Evolutionary conservation across 495 filamentous ascomycete genomes (phyloP).

Genomic region (Hypoxylon intermedium): DNA sequence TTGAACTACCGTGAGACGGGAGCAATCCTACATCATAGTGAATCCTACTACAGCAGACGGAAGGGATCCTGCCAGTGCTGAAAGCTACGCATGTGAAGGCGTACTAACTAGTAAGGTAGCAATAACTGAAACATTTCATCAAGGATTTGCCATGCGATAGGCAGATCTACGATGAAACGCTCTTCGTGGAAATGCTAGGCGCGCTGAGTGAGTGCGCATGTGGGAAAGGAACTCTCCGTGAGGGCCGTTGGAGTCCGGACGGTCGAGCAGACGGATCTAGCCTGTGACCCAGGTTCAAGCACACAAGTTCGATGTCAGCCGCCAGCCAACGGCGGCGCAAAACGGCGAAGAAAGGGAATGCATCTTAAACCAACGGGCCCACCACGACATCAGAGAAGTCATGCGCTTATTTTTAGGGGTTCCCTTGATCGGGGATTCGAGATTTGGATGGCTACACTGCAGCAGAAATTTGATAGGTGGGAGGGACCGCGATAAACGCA

Average conservation of each 20-base stretch:
- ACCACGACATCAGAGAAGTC: conserved; percentile 20
- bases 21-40: conserved; percentile 16
- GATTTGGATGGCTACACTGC: conserved; percentile 21
- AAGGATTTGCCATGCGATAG: conserved; percentile 12
- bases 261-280: conserved; percentile 8
- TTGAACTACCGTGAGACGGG: conserved; percentile 25
- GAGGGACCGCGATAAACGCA: conserved; percentile 33
- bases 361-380: conserved; percentile 16
- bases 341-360: conserved; percentile 5
- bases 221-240: not conserved
- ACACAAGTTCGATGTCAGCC: conserved; percentile 8
- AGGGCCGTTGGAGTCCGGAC: not conserved
- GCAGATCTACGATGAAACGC: not conserved
- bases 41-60: conserved; percentile 19
- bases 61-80: conserved; percentile 19
- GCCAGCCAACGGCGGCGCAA: conserved; percentile 14
- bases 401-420: conserved; percentile 31
- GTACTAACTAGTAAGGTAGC: not conserved
- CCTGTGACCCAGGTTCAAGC: conserved; percentile 21
- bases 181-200: not conserved
- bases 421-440: conserved; percentile 12
- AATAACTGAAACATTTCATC: conserved; percentile 17
- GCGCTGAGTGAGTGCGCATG: not conserved
- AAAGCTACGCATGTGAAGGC: conserved; percentile 6
- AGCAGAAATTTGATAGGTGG: conserved; percentile 23